Percentiles rank a stretch among this genome's conserved stretches.
phyloP scores from a whole-genome alignment of 352 stramenopile species.

The Peronospora belbahrii region DNA sequence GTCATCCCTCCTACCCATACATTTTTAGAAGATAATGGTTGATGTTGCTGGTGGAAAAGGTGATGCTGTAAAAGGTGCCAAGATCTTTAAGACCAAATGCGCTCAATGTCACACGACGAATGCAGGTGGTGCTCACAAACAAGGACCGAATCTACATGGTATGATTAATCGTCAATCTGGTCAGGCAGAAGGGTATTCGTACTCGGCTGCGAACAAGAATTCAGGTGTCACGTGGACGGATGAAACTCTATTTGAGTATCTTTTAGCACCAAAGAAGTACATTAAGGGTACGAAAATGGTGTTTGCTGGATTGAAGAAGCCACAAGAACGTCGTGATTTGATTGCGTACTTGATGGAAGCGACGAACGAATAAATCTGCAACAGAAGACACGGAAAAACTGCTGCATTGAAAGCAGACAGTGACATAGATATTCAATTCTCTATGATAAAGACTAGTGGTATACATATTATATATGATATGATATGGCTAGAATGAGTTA shows the following conservation, averaged over 20 bases:
- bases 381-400: not conserved
- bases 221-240: slow-evolving; percentile 94
- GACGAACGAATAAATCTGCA: slow-evolving; percentile 19
- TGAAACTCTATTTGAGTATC: slow-evolving; percentile 97
- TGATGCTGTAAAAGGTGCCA: slow-evolving; percentile 85
- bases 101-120: slow-evolving; percentile 91
- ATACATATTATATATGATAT: no score
- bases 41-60: slow-evolving; percentile 45
- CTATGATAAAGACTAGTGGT: not conserved
- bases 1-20: no score
- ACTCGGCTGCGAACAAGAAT: slow-evolving; percentile 99
- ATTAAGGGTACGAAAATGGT: slow-evolving; percentile 99
- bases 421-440: slow-evolving; percentile 2
- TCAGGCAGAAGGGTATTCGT: slow-evolving; percentile 95
- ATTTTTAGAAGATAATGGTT: slow-evolving; percentile 30
- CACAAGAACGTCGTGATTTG: slow-evolving; percentile 93
- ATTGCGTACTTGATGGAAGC: slow-evolving; percentile 97
- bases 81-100: slow-evolving; percentile 98
- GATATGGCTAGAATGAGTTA: no score
- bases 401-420: slow-evolving; percentile 1
- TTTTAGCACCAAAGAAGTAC: slow-evolving; percentile 99
- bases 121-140: slow-evolving; percentile 92
- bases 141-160: slow-evolving; percentile 97
- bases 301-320: slow-evolving; percentile 99
- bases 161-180: slow-evolving; percentile 96